Evolutionary conservation across 2,329 filamentous ascomycete genomes (phyloP).

Genomic region (Arthrinium phaeospermum): DNA sequence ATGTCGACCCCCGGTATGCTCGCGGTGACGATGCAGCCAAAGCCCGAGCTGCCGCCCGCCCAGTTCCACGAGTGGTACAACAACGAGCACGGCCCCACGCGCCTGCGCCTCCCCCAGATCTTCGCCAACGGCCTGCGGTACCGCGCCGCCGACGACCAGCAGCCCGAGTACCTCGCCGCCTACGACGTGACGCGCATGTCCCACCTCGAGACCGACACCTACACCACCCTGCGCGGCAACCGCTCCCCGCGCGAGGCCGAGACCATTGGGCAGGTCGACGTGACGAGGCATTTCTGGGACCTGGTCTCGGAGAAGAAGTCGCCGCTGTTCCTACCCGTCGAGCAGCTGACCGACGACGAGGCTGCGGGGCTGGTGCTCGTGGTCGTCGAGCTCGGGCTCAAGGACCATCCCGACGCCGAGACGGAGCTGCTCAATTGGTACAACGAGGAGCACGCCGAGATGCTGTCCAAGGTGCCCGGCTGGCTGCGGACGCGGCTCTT

Average conservation of each 20-base stretch:
- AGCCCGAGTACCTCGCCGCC: constrained; percentile 76
- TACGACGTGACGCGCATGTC: constrained; percentile 83
- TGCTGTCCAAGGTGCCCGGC: constrained; percentile 76
- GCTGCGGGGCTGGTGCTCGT: constrained; percentile 66
- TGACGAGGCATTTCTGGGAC: constrained; percentile 75
- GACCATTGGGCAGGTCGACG: constrained; percentile 62
- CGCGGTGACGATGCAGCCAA: constrained; percentile 86
- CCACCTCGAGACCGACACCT: constrained; percentile 72
- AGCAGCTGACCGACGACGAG: constrained; percentile 63
- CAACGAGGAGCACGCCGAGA: constrained; percentile 72
- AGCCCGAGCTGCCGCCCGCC: constrained; percentile 64
- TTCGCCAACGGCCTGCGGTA: constrained; percentile 81
- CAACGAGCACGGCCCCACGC: constrained; percentile 86
- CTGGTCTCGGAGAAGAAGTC: constrained; percentile 62
- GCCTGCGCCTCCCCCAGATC: constrained; percentile 77
- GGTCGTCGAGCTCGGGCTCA: constrained; percentile 63
- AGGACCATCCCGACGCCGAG: constrained; percentile 55
- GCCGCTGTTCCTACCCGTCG: constrained; percentile 62
- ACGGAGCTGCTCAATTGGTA: constrained; percentile 71
- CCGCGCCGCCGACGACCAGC: constrained; percentile 65
- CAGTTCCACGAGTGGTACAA: constrained; percentile 95
- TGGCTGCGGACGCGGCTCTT: constrained; percentile 79
- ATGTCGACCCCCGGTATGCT: constrained; percentile 71
- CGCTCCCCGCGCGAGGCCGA: constrained; percentile 59
- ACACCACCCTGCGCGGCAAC: constrained; percentile 67